Evolutionary conservation across 2,329 filamentous ascomycete genomes (phyloP), one percentile per base, ranked within the genome.

Genomic region (Calonectria pauciramosa): DNA sequence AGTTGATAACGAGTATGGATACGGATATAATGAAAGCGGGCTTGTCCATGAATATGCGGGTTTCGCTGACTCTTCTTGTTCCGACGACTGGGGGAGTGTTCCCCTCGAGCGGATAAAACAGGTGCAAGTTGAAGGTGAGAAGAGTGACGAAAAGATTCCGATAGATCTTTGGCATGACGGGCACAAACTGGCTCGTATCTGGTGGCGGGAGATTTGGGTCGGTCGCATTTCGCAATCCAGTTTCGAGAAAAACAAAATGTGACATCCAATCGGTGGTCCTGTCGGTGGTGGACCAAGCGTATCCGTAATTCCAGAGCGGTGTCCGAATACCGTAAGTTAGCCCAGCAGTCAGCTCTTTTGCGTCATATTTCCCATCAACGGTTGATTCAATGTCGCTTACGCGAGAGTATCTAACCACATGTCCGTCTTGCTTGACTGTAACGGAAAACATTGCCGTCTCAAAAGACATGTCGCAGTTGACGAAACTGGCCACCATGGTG

Each of bases 401-500:
- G 11, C 44, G 44, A 13, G 36, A 5, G 28, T 65, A 49, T 4
- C 11, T 7, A 20, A 47, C 11, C 3, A 73, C 54, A 23, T 41
- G 64, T 1, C 71, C 71, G 2, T 34, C 8, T 23, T 8, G 26
- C 14, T 66, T 30, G 13, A 73, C 10, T 16, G n/a, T 54, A 18
- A 73, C 36, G 16, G 54, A 23, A 60, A 73, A 73, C 10, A 44
- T 38, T 2, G 66, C 71, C 3, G 66, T 73, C 32, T 41, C 3
- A 13, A 73, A 51, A 1, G 13, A 16, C 0, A n/a, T 36, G 1
- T 9, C 20, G 9, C 71, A 73, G 1, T 32, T 10, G 13, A 23
- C 6, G 28, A 56, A 70, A n/a, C 38, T 63, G 16, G 16, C 32
- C 13, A 30, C 23, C 2, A 72, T 38, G 0, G 70, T 52, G 9